Evolutionary conservation across 1,139 yeast species (phyloP).

Genomic region (Candida sanyaensis): DNA sequence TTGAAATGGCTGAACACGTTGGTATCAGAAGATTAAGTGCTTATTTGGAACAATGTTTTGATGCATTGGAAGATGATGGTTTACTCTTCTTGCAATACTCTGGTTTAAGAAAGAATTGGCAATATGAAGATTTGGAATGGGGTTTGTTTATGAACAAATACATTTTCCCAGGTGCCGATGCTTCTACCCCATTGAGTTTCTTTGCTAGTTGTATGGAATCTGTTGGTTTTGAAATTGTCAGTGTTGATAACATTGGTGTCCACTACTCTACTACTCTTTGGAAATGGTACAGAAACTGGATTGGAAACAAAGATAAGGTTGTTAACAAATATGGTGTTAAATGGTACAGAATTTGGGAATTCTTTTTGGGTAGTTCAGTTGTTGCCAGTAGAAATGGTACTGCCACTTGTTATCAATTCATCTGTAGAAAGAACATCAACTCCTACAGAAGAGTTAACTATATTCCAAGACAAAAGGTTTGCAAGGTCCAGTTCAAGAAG

Average conservation of each 20-base stretch:
- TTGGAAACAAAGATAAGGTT: constrained; percentile 76
- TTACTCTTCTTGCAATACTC: constrained; percentile 85
- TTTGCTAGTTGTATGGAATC: constrained; percentile 77
- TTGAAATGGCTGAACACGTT: constrained; percentile 97
- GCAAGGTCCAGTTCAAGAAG: constrained; percentile 59
- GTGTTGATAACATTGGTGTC: constrained; percentile 87
- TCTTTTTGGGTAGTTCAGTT: constrained; percentile 77
- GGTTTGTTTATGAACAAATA: constrained; percentile 96
- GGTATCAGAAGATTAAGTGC: constrained; percentile 83
- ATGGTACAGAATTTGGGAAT: constrained; percentile 96
- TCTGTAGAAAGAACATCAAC: constrained; percentile 86
- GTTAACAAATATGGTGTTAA: constrained; percentile 80
- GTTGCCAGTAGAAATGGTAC: constrained; percentile 92
- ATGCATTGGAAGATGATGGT: constrained; percentile 91
- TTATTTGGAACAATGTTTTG: constrained; percentile 78
- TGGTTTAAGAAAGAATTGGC: constrained; percentile 92
- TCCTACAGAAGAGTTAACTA: constrained; percentile 82
- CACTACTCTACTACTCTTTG: constrained; percentile 90
- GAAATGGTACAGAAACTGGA: constrained; percentile 97
- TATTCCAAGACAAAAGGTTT: constrained; percentile 74
- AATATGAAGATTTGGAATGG: constrained; percentile 92
- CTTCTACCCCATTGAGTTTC: constrained; percentile 89
- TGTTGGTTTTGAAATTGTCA: constrained; percentile 83
- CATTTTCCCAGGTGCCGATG: constrained; percentile 97
- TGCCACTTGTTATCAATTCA: constrained; percentile 90